Evolutionary conservation across 257 asterid species (phyloP), one percentile per base, ranked within the genome.

Genomic region (Jaltomata sinuosa): DNA sequence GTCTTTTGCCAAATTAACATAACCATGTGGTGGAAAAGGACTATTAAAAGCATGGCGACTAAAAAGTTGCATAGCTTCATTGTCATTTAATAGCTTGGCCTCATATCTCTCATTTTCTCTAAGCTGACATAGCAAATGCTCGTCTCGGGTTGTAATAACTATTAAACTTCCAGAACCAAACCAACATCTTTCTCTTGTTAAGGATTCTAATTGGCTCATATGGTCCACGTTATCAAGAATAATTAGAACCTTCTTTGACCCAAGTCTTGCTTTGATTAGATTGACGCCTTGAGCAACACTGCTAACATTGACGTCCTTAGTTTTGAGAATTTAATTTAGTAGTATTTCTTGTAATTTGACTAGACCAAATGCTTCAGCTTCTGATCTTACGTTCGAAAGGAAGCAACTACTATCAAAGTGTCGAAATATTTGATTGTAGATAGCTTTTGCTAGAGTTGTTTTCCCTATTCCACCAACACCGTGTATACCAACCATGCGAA

Each of bases 131-230:
- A 78, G 1, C 45, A 77, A 18, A 1, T 25, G 55, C 4, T 84
- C 0, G 15, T 77, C 31, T 1, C 67, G 31, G 4, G 49, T 68
- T 4, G 77, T 68, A 34, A 34, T 19, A 2, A 68, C 19, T 34
- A 68, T 34, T 1, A 34, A 0, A 34, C 49, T 68, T 8, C 77
- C 50, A 2, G 29, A 68, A 0, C 77, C 77, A 68, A 68, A 68
- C 65, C 67, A 84, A 64, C 81, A 79, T 83, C 40, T 36, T 72
- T 34, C 72, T 59, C 86, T 29, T 19, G 69, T 27, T 29, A 84
- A 29, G 7, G 31, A 4, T 38, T 74, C 19, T 42, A 84, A 55
- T 14, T 72, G 86, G 1, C 1, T 50, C 0, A 0, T 25, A 15
- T 74, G 74, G 10, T 84, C 77, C 29, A 84, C 72, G 0, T 25